These are phyloP conservation scores for Picocystis salinarum DNA, from an alignment of 139 green algal genomes.

Conservation along the genomic window DNA sequence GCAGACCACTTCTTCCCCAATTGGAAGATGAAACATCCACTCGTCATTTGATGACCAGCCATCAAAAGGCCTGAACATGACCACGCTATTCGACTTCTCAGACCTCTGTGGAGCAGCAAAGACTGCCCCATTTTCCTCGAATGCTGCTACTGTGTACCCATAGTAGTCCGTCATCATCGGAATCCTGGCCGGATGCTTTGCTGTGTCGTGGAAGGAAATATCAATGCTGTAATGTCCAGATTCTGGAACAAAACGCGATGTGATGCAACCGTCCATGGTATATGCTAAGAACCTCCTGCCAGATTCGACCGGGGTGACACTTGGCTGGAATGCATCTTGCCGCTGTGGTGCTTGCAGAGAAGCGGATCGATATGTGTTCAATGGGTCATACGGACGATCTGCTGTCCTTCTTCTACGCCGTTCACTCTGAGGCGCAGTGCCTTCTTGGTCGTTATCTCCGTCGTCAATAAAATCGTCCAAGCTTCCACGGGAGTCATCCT, in stretches of 20 bases:
- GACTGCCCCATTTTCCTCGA: conserved; percentile 40
- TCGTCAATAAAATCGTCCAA: conserved; percentile 7
- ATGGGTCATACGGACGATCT: no score
- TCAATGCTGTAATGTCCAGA: conserved; percentile 16
- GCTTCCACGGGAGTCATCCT: conserved; percentile 2
- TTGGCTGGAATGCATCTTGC: conserved; percentile 50
- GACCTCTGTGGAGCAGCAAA: conserved; percentile 23
- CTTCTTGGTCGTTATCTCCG: not conserved
- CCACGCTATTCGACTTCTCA: conserved; percentile 13
- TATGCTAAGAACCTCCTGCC: conserved; percentile 45
- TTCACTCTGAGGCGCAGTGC: not conserved
- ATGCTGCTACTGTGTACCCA: conserved; percentile 40
- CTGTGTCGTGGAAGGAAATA: conserved; percentile 67
- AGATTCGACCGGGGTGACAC: conserved; percentile 7
- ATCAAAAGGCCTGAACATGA: conserved; percentile 60
- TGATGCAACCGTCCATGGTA: conserved; percentile 43
- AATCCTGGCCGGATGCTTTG: conserved; percentile 23
- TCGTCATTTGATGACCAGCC: conserved; percentile 49
- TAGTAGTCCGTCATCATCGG: conserved; percentile 66
- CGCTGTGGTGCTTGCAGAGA: conserved; percentile 9
- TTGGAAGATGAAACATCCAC: conserved; percentile 44
- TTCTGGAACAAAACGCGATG: no score
- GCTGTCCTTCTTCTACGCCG: no score
- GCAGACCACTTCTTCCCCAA: conserved; percentile 37
- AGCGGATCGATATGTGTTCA: no score